A percentile compares a stretch with the other conserved stretches of the same genome.
These are phyloP conservation scores for Scedosporium dehoogii DNA, from an alignment of 2,329 filamentous ascomycete species.

Conservation along the genomic window DNA sequence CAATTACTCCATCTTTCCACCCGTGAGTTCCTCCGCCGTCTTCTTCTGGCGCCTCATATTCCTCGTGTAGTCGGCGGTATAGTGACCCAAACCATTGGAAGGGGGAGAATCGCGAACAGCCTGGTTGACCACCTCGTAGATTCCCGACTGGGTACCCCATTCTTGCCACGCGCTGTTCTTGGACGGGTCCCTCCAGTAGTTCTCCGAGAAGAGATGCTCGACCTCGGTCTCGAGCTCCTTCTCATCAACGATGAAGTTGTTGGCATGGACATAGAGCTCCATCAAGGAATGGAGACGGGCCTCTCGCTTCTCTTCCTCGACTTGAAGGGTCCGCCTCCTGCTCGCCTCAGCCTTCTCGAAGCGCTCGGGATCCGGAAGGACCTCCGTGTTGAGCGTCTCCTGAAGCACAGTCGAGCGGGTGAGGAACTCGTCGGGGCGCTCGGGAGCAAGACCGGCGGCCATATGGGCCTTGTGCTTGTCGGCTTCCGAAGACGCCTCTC, in stretches of 20 bases:
- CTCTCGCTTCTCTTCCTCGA: constrained; percentile 42
- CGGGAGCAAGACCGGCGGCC: constrained; percentile 47
- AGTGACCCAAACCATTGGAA: constrained; percentile 23
- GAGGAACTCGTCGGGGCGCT: constrained; percentile 65
- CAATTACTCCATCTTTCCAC: constrained; percentile 41
- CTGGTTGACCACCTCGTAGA: constrained; percentile 33
- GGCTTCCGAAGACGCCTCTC: constrained; percentile 27
- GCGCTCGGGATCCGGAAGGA: constrained; percentile 53
- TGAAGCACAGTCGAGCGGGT: constrained; percentile 58
- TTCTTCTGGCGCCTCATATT: constrained; percentile 43
- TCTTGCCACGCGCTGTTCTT: constrained; percentile 44
- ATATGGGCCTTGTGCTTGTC: constrained; percentile 37
- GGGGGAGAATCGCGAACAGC: constrained; percentile 22
- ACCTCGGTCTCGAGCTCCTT: constrained; percentile 64
- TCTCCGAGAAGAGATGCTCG: constrained; percentile 64
- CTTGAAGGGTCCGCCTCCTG: constrained; percentile 27
- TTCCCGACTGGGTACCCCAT: constrained; percentile 32
- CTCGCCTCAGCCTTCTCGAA: constrained; percentile 41
- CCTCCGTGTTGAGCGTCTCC: constrained; percentile 37
- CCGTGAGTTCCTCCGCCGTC: constrained; percentile 49
- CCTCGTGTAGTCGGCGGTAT: constrained; percentile 29
- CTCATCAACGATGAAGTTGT: constrained; percentile 77
- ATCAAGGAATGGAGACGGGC: constrained; percentile 54
- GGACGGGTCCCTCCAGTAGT: constrained; percentile 34
- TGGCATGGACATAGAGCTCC: constrained; percentile 81